Base-by-base conservation (phyloP, 75 land plant genomes). In the Pinus taeda region DNA sequence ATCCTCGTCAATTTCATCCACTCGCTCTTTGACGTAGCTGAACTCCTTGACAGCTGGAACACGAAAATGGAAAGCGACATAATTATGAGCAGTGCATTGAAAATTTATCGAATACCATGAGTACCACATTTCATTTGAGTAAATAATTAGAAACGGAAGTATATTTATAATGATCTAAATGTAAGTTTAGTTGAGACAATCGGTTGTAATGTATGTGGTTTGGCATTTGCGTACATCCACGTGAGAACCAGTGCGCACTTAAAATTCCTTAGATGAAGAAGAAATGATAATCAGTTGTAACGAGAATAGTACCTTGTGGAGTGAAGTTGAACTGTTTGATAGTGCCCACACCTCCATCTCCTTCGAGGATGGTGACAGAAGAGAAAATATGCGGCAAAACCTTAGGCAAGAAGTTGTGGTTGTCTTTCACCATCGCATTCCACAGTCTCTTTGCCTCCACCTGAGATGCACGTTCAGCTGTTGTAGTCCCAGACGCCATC, bases 321-420 rank as follows among this genome's bases (percentile, higher is more conserved):
- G 49, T 56, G 66, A 81, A 79, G 77, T 57, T 79, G 76, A 74
- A 17, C 1, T 69, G 73, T 64, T 79, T 81, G 79, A 87, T 63
- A 62, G 77, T 81, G 6, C 89, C 86, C 26, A 71, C 78, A 1
- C 81, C 84, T 37, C 84, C 85, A 59, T 81, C 77, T 13, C 86
- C 89, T 77, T 87, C 62, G n/a, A 81, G 20, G n/a, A 65, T 53
- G 42, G 71, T 70, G 42, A 64, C 53, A 17, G 75, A 74, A 42
- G 78, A 71, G 45, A 78, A 57, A 36, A 67, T 30, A 2, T 77
- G n/a, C 20, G 88, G 85, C 39, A 78, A 8, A 2, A 80, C 60
- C 69, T 78, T 86, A 22, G 82, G 85, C 42, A 77, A 20, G 57
- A 86, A 80, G 77, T 24, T 71, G 66, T 83, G 64, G 57, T 15